A percentile compares a stretch with the other conserved stretches of the same genome.
Conservation (phyloP, 73 alveolate genomes). For the Tetrahymena malaccensis region DNA sequence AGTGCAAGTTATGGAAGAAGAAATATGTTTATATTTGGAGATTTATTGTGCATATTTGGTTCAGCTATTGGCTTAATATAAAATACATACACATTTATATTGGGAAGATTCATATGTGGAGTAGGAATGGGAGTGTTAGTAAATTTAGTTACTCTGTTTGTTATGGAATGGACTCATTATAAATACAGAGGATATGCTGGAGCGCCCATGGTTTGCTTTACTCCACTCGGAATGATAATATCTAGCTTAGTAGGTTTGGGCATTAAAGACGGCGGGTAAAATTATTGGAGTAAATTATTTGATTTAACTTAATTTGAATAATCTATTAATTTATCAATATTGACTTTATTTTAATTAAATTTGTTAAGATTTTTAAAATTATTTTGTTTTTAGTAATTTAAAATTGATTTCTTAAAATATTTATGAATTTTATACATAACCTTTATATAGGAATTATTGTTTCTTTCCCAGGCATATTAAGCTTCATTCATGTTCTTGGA, state of each 20-base stretch:
- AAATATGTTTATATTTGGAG: background rate
- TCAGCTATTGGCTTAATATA: background rate
- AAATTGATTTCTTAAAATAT: too few relatives aligned
- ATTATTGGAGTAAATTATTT: background rate
- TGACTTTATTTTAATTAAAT: too few relatives aligned
- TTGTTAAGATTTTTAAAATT: background rate
- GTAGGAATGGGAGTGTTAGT: background rate
- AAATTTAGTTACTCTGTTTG: background rate
- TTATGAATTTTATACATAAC: too few relatives aligned
- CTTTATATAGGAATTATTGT: background rate
- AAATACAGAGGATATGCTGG: background rate
- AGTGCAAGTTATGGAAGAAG: background rate
- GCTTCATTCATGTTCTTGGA: background rate
- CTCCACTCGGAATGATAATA: background rate
- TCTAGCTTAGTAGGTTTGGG: background rate
- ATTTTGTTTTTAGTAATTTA: too few relatives aligned
- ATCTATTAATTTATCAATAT: too few relatives aligned
- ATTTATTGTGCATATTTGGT: background rate
- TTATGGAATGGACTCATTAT: background rate
- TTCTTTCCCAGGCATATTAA: background rate
- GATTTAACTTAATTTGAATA: background rate
- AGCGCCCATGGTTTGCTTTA: background rate
- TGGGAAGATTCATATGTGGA: background rate
- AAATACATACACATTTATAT: background rate
- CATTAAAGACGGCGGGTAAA: background rate